Percentiles rank a stretch among this genome's conserved stretches.
Conservation (phyloP, 192 early-diverging fungal species). For the Backusella parvicylindrica region DNA sequence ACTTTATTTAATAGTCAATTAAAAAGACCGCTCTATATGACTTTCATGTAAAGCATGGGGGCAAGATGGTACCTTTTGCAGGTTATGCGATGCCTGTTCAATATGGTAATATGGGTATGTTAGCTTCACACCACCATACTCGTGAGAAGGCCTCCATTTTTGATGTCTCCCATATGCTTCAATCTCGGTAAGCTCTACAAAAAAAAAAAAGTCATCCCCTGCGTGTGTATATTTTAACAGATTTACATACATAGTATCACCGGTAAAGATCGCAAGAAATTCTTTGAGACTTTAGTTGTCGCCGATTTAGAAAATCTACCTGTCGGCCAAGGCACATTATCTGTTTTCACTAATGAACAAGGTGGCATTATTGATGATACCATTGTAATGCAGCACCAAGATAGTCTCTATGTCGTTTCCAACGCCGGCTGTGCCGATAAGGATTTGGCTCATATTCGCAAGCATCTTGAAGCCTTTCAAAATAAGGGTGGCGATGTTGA, state of each 20-base stretch:
- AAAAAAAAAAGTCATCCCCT: background rate
- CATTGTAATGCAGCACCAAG: conserved; percentile 84
- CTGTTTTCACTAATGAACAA: conserved; percentile 92
- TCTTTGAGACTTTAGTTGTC: conserved; percentile 86
- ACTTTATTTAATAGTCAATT: conserved; percentile 21
- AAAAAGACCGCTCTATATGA: conserved; percentile 87
- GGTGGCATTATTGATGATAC: conserved; percentile 99
- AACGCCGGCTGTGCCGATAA: conserved; percentile 98
- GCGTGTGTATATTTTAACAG: background rate
- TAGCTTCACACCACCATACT: conserved; percentile 89
- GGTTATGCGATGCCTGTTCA: conserved; percentile 97
- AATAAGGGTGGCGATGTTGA: conserved; percentile 88
- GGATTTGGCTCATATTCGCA: conserved; percentile 87
- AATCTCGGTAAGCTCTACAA: conserved; percentile 61
- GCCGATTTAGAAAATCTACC: conserved; percentile 82
- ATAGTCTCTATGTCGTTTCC: conserved; percentile 86
- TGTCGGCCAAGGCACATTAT: conserved; percentile 77
- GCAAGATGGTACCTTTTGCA: conserved; percentile 97
- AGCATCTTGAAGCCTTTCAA: conserved; percentile 76
- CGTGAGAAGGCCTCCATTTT: conserved; percentile 89
- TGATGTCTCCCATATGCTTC: conserved; percentile 99
- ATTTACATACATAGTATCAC: conserved; percentile 50
- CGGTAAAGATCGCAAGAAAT: conserved; percentile 83
- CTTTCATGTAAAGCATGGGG: conserved; percentile 88
- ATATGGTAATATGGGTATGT: conserved; percentile 79